Conservation (phyloP, 441 rosid species). For the Pelargonium australe region DNA sequence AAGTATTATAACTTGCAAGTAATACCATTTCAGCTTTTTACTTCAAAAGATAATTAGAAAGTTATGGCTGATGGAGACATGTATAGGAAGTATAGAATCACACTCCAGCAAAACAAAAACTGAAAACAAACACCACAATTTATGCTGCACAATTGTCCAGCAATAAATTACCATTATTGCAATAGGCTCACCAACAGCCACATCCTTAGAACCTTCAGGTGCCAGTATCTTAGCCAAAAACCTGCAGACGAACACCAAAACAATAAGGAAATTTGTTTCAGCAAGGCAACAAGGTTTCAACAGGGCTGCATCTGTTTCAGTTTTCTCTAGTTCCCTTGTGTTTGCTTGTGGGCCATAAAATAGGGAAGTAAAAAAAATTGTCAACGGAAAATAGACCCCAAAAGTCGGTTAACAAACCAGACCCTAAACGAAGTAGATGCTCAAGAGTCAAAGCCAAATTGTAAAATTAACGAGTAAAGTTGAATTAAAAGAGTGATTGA, state of each 20-base stretch:
- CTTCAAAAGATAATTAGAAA: no score
- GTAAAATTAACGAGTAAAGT: no score
- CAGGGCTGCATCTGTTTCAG: background rate
- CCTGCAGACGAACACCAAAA: conserved; percentile 34
- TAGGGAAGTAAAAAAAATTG: no score
- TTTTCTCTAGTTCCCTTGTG: background rate
- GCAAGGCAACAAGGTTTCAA: background rate
- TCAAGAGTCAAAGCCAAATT: no score
- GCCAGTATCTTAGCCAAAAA: conserved; percentile 82
- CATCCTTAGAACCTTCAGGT: conserved; percentile 89
- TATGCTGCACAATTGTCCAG: background rate
- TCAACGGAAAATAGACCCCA: no score
- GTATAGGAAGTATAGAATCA: background rate
- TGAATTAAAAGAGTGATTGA: no score
- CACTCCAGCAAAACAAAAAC: background rate
- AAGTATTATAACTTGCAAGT: no score
- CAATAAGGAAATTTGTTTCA: background rate
- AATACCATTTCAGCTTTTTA: no score
- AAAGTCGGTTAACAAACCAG: no score
- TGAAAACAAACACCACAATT: background rate
- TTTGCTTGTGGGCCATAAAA: background rate
- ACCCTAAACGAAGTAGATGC: no score
- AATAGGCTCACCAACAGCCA: conserved; percentile 82
- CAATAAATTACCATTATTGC: conserved; percentile 56
- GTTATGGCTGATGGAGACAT: no score